Percentiles rank a stretch among this genome's conserved stretches.
Evolutionary conservation across 169 alveolate genomes (phyloP).

Genomic region (Perkinsus olseni): DNA sequence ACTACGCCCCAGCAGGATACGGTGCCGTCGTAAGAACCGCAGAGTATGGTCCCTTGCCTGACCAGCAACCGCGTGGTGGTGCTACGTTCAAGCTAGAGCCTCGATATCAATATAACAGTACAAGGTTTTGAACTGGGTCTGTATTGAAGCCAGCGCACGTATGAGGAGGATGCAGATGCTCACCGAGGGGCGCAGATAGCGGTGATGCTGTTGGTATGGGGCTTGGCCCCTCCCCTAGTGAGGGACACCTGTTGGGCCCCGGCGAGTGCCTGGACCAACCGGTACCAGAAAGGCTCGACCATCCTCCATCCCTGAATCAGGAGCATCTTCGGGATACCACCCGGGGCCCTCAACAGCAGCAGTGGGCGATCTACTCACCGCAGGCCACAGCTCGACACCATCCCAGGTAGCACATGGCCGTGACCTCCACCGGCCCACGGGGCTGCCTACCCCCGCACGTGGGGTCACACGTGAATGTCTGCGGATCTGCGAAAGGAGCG

Average conservation of each 20-base stretch:
- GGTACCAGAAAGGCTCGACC: not conserved
- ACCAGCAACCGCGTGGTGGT: not conserved
- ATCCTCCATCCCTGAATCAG: not conserved
- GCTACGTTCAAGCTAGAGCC: too few species aligned
- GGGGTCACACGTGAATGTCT: too few species aligned
- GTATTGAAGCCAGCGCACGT: too few species aligned
- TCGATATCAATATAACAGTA: too few species aligned
- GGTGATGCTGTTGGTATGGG: not conserved
- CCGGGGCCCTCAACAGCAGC: not conserved
- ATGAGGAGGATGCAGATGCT: too few species aligned
- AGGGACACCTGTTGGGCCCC: not conserved
- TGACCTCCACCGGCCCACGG: too few species aligned
- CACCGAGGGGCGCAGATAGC: not conserved
- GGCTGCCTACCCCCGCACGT: too few species aligned
- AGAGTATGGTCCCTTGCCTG: not conserved
- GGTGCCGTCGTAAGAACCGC: not conserved
- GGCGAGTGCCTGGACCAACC: not conserved
- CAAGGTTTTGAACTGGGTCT: too few species aligned
- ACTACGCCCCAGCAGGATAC: not conserved
- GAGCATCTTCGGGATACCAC: too few species aligned
- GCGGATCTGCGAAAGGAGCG: too few species aligned
- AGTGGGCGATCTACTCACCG: not conserved
- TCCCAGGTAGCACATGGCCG: not conserved
- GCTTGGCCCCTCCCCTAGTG: not conserved
- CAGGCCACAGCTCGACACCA: not conserved